A percentile compares a stretch with the other conserved stretches of the same genome.
Evolutionary conservation across 1,284 basidiomycete species (phyloP).

Genomic region (Neonothopanus nambi): DNA sequence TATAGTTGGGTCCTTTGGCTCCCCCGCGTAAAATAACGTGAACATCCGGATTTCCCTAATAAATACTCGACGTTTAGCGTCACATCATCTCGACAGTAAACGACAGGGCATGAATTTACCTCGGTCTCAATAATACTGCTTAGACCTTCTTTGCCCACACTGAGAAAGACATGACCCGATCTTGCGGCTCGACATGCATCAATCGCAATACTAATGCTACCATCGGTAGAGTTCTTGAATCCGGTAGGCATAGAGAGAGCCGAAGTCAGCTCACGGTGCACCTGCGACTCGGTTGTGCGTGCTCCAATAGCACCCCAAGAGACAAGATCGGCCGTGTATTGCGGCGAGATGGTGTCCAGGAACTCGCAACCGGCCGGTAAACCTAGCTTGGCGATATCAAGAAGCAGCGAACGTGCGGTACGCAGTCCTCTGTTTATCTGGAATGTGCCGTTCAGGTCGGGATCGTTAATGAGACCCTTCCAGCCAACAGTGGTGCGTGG

Average conservation of each 20-base stretch:
- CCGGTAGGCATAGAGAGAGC: slow-evolving; percentile 90
- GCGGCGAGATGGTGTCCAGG: slow-evolving; percentile 81
- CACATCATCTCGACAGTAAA: not conserved
- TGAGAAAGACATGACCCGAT: slow-evolving; percentile 88
- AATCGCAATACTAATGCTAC: slow-evolving; percentile 80
- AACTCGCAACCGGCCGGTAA: slow-evolving; percentile 90
- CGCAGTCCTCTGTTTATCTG: slow-evolving; percentile 97
- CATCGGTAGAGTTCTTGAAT: slow-evolving; percentile 78
- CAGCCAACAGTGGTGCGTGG: slow-evolving; percentile 96
- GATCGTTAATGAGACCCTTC: slow-evolving; percentile 98
- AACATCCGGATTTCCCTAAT: slow-evolving; percentile 83
- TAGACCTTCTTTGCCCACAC: slow-evolving; percentile 90
- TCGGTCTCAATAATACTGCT: slow-evolving; percentile 91
- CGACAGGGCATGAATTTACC: slow-evolving; percentile 35
- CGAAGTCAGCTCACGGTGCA: slow-evolving; percentile 86
- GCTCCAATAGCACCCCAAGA: slow-evolving; percentile 98
- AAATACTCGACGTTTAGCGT: not conserved
- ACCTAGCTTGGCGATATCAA: slow-evolving; percentile 85
- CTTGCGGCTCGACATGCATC: slow-evolving; percentile 91
- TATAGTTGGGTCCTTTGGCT: slow-evolving; percentile 84
- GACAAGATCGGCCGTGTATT: slow-evolving; percentile 95
- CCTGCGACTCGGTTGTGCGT: slow-evolving; percentile 94
- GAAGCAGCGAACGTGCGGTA: slow-evolving; percentile 85
- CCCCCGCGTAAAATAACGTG: slow-evolving; percentile 92
- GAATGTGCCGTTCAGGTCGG: slow-evolving; percentile 83